Conservation (phyloP, 139 green algal genomes). For the Chlamydomonas sphaeroides region DNA sequence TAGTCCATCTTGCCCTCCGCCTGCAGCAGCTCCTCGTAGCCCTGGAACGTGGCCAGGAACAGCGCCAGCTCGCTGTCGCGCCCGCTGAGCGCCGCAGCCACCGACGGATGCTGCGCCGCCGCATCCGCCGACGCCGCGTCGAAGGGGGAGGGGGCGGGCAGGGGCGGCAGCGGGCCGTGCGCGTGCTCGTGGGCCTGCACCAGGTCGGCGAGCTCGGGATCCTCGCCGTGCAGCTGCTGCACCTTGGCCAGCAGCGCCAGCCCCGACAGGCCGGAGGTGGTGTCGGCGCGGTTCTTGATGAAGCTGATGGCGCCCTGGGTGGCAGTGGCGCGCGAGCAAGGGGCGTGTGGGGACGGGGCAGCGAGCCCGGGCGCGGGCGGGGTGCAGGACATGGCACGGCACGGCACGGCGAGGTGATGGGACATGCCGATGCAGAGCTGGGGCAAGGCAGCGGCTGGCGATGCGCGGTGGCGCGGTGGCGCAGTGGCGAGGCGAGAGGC, state of each 20-base stretch:
- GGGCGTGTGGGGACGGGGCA: too few relatives aligned
- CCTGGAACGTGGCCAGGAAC: neutral
- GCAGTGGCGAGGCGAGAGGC: too few relatives aligned
- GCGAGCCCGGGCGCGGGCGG: too few relatives aligned
- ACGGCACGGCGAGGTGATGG: conserved; percentile 14
- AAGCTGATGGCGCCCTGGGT: too few relatives aligned
- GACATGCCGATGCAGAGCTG: neutral
- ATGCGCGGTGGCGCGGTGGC: too few relatives aligned
- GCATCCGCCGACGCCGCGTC: too few relatives aligned
- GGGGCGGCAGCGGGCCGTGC: too few relatives aligned
- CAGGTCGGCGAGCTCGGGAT: neutral
- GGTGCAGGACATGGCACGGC: too few relatives aligned
- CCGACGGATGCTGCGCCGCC: too few relatives aligned
- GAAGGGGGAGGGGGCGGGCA: too few relatives aligned
- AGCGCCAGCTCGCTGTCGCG: neutral
- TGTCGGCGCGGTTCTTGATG: conserved; percentile 25
- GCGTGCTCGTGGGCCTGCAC: neutral
- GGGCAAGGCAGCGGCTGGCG: too few relatives aligned
- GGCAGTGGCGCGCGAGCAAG: too few relatives aligned
- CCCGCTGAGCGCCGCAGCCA: neutral
- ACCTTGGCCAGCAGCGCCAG: neutral
- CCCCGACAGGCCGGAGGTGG: conserved; percentile 7
- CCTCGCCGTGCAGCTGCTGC: neutral
- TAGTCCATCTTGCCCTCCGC: conserved; percentile 26
- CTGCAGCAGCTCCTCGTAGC: conserved; percentile 3